phyloP scores from a whole-genome alignment of 2,329 filamentous ascomycete species.

The Curvularia sp. region DNA sequence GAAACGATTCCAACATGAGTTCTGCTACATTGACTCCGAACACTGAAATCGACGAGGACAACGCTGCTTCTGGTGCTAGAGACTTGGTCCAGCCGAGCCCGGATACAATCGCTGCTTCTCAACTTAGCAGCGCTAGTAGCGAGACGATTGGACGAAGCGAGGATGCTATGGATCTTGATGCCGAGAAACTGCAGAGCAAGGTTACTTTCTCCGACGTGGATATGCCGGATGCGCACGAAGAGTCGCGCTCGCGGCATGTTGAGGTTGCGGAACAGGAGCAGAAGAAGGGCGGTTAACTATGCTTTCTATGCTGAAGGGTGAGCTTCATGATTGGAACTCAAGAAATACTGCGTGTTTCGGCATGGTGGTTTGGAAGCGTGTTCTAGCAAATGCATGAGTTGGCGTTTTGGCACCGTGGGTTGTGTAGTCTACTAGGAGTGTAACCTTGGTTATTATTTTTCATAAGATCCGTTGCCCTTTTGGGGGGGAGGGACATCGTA shows the following conservation, averaged over 20 bases:
- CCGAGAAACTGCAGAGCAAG: conserved; percentile 14
- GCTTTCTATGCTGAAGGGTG: neutral
- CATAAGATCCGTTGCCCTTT: too few species aligned
- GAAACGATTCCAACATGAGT: conserved; percentile 29
- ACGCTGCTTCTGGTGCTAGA: conserved; percentile 19
- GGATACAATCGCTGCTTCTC: conserved; percentile 23
- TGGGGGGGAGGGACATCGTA: too few species aligned
- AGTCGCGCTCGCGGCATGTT: conserved; percentile 29
- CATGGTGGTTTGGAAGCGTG: neutral
- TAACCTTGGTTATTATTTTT: neutral
- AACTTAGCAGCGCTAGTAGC: conserved; percentile 33
- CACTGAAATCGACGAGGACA: conserved; percentile 42
- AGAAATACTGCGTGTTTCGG: neutral
- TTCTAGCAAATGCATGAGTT: neutral
- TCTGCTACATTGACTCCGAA: conserved; percentile 47
- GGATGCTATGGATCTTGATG: conserved; percentile 32
- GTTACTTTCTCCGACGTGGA: conserved; percentile 32
- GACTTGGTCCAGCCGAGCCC: conserved; percentile 42
- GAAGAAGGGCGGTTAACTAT: conserved; percentile 34
- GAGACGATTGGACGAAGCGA: conserved; percentile 32
- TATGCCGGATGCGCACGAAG: conserved; percentile 32
- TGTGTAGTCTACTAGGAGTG: neutral
- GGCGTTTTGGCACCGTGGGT: neutral
- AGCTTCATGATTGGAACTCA: neutral
- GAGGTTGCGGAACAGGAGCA: conserved; percentile 30